Base-by-base conservation (phyloP, 495 filamentous ascomycete species). In the Staphylotrichum tortipilum region DNA sequence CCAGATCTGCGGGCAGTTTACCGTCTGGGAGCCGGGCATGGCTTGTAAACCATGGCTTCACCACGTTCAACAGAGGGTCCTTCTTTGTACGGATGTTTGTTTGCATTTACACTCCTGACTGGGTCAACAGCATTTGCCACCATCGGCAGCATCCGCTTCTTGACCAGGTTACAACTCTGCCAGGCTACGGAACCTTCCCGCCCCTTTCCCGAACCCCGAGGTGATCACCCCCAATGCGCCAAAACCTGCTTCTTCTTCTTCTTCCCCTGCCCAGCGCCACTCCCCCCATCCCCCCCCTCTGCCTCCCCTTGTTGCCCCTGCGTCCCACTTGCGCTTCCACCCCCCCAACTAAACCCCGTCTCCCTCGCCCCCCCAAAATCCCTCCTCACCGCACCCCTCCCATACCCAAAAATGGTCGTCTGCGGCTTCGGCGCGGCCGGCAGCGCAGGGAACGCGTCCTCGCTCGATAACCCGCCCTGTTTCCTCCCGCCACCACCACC, bases 381-480 rank as follows among this genome's bases (percentile, higher is more conserved):
- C 66, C 88, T 75, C 38, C 84, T 76, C 26, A 92, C 82, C 18
- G 77, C 82, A 0, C 84, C 2, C 0, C 77, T 75, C 0, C 83
- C 84, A 54, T 89, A 86, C 1, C 88, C 89, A 21, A 87, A 86
- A 54, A 92, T 85, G 7, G 86, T 78, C 6, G 82, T 85, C 49
- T 81, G 82, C 1, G 88, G 88, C 58, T 88, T 94, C 0, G 81
- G 71, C 8, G 86, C 89, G 0, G 80, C 70, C 0, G 89, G 89
- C 5, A 96, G 76, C 4, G 88, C 82, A 2, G 89, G 89, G 62
- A 95, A 96, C 0, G 84, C 81, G 38, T 86, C 83, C 57, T 66
- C 63, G 45, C 59, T 43, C 1, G 36, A 15, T 45, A 36, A 37
- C 50, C 19, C 39, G 44, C 17, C 30, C 19, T 4, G 36, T 22